These are phyloP conservation scores for Cynara cardunculus DNA, from an alignment of 129 eudicot species.

Conservation along the genomic window DNA sequence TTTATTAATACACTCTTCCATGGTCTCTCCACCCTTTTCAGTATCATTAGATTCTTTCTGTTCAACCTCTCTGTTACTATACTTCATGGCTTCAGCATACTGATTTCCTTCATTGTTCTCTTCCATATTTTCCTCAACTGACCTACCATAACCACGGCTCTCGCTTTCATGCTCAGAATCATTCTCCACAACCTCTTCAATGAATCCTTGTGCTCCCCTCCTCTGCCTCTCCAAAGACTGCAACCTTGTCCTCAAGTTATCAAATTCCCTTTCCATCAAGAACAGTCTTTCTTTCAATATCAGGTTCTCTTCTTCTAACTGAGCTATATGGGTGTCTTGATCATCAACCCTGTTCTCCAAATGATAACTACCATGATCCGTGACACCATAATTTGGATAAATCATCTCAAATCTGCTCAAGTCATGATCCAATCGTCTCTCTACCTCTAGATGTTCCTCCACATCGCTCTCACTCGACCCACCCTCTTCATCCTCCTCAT, in stretches of 20 bases:
- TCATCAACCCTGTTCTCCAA: constrained; percentile 90
- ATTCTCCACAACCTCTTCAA: constrained; percentile 72
- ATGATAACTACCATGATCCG: constrained; percentile 37
- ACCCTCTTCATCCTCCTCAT: constrained; percentile 51
- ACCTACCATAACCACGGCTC: constrained; percentile 43
- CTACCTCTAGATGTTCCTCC: constrained; percentile 88
- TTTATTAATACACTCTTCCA: constrained; percentile 5
- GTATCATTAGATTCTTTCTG: neutral
- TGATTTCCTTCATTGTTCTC: constrained; percentile 35
- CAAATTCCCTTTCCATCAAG: constrained; percentile 82
- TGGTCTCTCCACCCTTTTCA: constrained; percentile 7
- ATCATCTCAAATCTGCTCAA: constrained; percentile 88
- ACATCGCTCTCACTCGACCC: constrained; percentile 88
- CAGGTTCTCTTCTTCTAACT: constrained; percentile 75
- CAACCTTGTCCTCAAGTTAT: constrained; percentile 65
- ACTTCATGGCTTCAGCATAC: neutral
- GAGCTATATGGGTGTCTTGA: constrained; percentile 81
- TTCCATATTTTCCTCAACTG: constrained; percentile 38
- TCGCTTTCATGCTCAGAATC: constrained; percentile 65
- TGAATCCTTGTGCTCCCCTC: constrained; percentile 28
- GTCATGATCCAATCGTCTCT: constrained; percentile 83
- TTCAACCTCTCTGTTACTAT: neutral
- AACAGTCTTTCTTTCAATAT: constrained; percentile 70
- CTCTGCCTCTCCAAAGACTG: constrained; percentile 55
- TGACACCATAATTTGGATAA: constrained; percentile 50